Percentiles rank a stretch among this genome's conserved stretches.
Evolutionary conservation across 805 yeast genomes (phyloP).

Genomic region (Cyberlindnera suaveolens): DNA sequence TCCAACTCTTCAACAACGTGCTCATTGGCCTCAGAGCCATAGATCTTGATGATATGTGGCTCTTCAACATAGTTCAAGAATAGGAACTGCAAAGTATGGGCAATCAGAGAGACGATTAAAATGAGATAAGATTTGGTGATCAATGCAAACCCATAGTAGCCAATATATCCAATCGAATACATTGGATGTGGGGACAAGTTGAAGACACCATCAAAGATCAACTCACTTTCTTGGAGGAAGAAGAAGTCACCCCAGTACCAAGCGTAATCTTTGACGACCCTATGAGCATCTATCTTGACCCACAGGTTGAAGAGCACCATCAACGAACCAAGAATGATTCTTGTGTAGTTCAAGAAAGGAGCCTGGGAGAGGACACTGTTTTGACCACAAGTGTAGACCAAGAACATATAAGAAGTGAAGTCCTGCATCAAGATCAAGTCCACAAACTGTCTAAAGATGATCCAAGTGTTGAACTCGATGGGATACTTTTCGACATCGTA

Average conservation of each 20-base stretch:
- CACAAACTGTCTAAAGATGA: constrained; percentile 69
- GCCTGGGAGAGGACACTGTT: constrained; percentile 35
- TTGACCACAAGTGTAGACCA: constrained; percentile 36
- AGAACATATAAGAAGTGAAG: constrained; percentile 65
- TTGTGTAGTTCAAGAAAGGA: constrained; percentile 36
- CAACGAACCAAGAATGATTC: constrained; percentile 52
- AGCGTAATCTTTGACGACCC: constrained; percentile 84
- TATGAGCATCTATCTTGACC: constrained; percentile 84
- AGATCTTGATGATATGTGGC: constrained; percentile 82
- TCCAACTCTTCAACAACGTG: constrained; percentile 28
- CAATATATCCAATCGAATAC: constrained; percentile 86
- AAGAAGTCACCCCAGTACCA: constrained; percentile 97
- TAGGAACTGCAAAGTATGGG: constrained; percentile 72
- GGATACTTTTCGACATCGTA: constrained; percentile 43
- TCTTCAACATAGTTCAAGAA: constrained; percentile 72
- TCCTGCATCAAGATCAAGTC: constrained; percentile 83
- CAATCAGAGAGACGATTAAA: constrained; percentile 60
- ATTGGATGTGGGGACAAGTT: constrained; percentile 90
- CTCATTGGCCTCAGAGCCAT: constrained; percentile 38
- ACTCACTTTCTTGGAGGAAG: constrained; percentile 63
- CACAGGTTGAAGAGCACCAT: constrained; percentile 70
- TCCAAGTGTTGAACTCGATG: constrained; percentile 77
- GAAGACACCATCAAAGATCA: constrained; percentile 83
- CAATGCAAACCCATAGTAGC: constrained; percentile 78
- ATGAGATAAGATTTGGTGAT: constrained; percentile 70